A percentile compares a stretch with the other conserved stretches of the same genome.
phyloP scores from a whole-genome alignment of 1,139 yeast species.

The Yamadazyma aaseri region DNA sequence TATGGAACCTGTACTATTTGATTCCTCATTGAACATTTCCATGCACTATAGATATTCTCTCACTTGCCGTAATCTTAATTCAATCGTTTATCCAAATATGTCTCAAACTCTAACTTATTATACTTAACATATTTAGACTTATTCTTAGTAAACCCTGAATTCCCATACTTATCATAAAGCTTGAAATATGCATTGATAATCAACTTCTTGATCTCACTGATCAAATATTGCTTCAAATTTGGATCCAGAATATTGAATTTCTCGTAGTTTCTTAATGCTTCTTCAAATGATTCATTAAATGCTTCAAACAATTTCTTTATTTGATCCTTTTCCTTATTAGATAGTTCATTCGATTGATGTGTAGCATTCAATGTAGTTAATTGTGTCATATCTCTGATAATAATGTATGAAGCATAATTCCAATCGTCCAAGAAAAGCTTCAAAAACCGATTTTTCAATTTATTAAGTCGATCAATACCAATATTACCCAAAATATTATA shows the following conservation, averaged over 20 bases:
- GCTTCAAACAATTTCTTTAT: constrained; percentile 82
- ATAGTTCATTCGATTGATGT: constrained; percentile 20
- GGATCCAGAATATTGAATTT: constrained; percentile 66
- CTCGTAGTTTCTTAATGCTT: constrained; percentile 62
- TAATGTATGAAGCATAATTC: constrained; percentile 73
- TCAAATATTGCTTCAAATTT: constrained; percentile 56
- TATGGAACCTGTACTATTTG: too few relatives aligned
- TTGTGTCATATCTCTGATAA: constrained; percentile 68
- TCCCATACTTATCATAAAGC: constrained; percentile 72
- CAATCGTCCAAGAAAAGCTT: constrained; percentile 80
- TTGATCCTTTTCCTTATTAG: constrained; percentile 75
- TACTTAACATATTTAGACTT: constrained; percentile 72
- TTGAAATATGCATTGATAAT: constrained; percentile 82
- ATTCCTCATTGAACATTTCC: too few relatives aligned
- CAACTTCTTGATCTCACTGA: constrained; percentile 65
- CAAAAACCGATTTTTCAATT: constrained; percentile 70
- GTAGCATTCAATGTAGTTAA: constrained; percentile 38
- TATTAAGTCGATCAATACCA: constrained; percentile 66
- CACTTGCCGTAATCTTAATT: too few relatives aligned
- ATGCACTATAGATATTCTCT: too few relatives aligned
- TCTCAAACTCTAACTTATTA: constrained; percentile 61
- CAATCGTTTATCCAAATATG: constrained; percentile 36
- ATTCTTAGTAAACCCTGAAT: constrained; percentile 72
- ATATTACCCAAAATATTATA: constrained; percentile 56
- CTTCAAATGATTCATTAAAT: constrained; percentile 83